Conservation (phyloP, 2,329 filamentous ascomycete genomes). For the Botryotinia globosa region DNA sequence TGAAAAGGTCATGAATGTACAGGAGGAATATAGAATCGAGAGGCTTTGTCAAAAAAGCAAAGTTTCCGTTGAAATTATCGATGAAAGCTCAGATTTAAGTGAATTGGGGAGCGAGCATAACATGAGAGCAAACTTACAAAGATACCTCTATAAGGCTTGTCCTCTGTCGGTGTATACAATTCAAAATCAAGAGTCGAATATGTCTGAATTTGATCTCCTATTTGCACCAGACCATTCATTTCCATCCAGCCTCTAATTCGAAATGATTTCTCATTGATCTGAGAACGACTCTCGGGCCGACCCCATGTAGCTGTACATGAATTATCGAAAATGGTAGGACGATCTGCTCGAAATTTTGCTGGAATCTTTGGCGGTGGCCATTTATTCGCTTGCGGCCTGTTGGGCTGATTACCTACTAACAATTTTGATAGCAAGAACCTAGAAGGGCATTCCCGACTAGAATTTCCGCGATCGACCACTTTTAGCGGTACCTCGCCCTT, state of each 20-base stretch:
- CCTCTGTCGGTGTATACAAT: constrained; percentile 74
- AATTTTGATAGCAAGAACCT: constrained; percentile 17
- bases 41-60: background rate
- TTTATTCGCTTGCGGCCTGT: constrained; percentile 23
- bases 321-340: constrained; percentile 40
- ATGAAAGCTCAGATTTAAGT: background rate
- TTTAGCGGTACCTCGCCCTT: background rate
- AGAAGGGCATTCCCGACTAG: background rate
- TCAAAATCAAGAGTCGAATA: constrained; percentile 68
- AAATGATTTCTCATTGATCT: constrained; percentile 70
- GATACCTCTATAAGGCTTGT: constrained; percentile 84
- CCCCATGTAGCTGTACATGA: background rate
- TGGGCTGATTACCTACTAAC: background rate
- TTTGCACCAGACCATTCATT: constrained; percentile 50
- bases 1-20: background rate
- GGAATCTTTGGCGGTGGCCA: constrained; percentile 78
- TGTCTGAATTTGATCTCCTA: constrained; percentile 58
- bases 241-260: constrained; percentile 75
- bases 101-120: background rate
- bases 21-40: background rate
- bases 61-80: background rate
- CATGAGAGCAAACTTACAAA: constrained; percentile 55
- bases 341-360: constrained; percentile 48
- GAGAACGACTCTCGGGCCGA: constrained; percentile 42
- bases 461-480: background rate